Percentiles rank a stretch among this genome's conserved stretches.
These are phyloP conservation scores for Alternaria burnsii DNA, from an alignment of 2,329 filamentous ascomycete species.

Conservation along the genomic window DNA sequence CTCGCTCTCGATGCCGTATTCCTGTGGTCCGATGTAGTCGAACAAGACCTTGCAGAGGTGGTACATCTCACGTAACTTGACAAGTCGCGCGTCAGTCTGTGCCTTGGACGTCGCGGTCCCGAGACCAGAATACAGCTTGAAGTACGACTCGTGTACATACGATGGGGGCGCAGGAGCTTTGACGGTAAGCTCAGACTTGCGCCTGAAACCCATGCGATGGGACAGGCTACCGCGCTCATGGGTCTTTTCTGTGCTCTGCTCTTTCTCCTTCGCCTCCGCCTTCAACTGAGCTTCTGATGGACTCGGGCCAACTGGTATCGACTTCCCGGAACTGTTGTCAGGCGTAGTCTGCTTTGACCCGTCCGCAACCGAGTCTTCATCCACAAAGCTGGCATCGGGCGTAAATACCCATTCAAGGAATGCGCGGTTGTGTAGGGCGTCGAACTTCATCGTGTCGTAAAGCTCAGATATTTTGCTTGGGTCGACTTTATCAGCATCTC, in stretches of 20 bases:
- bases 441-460: slow-evolving; percentile 99
- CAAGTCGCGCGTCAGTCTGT: slow-evolving; percentile 84
- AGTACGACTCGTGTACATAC: slow-evolving; percentile 71
- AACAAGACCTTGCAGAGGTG: slow-evolving; percentile 93
- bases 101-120: slow-evolving; percentile 67
- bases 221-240: slow-evolving; percentile 51
- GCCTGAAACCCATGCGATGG: slow-evolving; percentile 62
- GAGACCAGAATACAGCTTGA: slow-evolving; percentile 85
- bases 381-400: slow-evolving; percentile 79
- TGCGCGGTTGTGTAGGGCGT: slow-evolving; percentile 93
- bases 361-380: slow-evolving; percentile 61
- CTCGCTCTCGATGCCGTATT: slow-evolving; percentile 93
- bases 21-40: slow-evolving; percentile 97
- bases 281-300: slow-evolving; percentile 42
- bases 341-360: slow-evolving; percentile 42
- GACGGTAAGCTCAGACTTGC: slow-evolving; percentile 56
- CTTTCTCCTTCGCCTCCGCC: slow-evolving; percentile 43
- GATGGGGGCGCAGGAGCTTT: slow-evolving; percentile 35
- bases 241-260: slow-evolving; percentile 52
- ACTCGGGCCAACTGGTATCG: slow-evolving; percentile 39
- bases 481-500: slow-evolving; percentile 96
- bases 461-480: slow-evolving; percentile 98
- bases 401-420: slow-evolving; percentile 99
- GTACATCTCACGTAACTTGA: slow-evolving; percentile 91
- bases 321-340: slow-evolving; percentile 36